These are phyloP conservation scores for Trypanosoma avium DNA, from an alignment of 208 protist species.

Conservation along the genomic window DNA sequence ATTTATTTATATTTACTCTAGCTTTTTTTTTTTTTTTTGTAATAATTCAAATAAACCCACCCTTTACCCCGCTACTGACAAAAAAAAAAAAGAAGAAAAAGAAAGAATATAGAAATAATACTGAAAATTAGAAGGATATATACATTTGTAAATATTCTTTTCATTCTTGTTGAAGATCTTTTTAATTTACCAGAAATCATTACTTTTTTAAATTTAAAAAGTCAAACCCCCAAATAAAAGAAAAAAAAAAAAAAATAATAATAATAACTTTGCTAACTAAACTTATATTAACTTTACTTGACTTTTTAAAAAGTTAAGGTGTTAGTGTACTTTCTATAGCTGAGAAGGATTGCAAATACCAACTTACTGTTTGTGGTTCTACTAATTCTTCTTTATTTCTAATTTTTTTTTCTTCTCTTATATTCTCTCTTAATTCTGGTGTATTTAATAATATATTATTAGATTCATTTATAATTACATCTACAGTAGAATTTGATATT, in stretches of 20 bases:
- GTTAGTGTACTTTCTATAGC: slow-evolving; percentile 27
- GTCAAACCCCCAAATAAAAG: no score
- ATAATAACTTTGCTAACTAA: slow-evolving; percentile 5
- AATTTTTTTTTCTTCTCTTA: background rate
- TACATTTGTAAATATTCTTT: no score
- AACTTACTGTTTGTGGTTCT: slow-evolving; percentile 21
- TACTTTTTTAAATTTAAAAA: no score
- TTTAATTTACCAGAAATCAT: no score
- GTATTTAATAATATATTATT: background rate
- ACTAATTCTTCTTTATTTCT: background rate
- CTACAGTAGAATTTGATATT: no score
- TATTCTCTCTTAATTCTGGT: background rate
- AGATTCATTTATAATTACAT: background rate
- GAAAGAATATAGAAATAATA: no score
- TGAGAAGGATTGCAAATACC: slow-evolving; percentile 28
- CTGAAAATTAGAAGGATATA: no score
- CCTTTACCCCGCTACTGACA: slow-evolving; percentile 6
- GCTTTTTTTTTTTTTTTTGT: background rate
- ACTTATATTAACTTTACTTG: no score
- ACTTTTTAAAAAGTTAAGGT: no score
- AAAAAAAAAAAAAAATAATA: slow-evolving; percentile 17
- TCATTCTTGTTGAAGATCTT: no score
- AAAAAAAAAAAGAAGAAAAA: slow-evolving; percentile 16
- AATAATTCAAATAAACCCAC: no score
- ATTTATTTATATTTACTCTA: background rate